Percentiles rank a stretch among this genome's conserved stretches.
Evolutionary conservation across 495 filamentous ascomycete species (phyloP).

Genomic region (Neurospora sp.): DNA sequence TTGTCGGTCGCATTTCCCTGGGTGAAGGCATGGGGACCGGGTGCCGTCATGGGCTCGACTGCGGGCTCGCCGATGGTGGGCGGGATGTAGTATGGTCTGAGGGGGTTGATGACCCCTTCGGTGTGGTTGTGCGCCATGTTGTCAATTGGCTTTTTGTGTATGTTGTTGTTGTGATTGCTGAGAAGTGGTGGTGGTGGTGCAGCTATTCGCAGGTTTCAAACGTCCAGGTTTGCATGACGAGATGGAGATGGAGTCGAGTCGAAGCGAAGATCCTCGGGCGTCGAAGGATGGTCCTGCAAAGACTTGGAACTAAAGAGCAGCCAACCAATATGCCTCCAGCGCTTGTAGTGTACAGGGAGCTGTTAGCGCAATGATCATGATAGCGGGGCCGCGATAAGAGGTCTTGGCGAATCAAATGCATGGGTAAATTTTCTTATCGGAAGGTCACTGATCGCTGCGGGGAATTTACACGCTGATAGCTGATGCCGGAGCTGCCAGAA

Average conservation of each 20-base stretch:
- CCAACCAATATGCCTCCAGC: background rate
- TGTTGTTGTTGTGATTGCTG: constrained; percentile 4
- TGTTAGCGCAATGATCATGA: background rate
- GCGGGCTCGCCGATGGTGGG: constrained; percentile 58
- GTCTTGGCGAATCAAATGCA: background rate
- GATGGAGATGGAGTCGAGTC: constrained; percentile 1
- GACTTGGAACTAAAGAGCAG: background rate
- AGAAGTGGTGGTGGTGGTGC: background rate
- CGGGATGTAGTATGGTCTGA: constrained; percentile 90
- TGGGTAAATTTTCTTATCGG: constrained; percentile 8
- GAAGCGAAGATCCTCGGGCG: background rate
- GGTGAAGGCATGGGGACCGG: constrained; percentile 33
- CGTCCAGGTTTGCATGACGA: constrained; percentile 3
- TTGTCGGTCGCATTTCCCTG: constrained; percentile 38
- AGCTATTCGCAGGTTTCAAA: background rate
- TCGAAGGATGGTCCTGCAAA: constrained; percentile 2
- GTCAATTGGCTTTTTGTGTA: background rate
- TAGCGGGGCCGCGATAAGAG: no score
- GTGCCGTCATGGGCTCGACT: constrained; percentile 22
- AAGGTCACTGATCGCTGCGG: background rate
- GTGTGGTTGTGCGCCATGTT: constrained; percentile 32
- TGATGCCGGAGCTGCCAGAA: background rate
- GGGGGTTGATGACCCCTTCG: constrained; percentile 63
- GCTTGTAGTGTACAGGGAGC: background rate
- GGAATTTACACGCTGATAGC: background rate